Evolutionary conservation across 1,284 basidiomycete species (phyloP).

Genomic region (Cerrena zonata): DNA sequence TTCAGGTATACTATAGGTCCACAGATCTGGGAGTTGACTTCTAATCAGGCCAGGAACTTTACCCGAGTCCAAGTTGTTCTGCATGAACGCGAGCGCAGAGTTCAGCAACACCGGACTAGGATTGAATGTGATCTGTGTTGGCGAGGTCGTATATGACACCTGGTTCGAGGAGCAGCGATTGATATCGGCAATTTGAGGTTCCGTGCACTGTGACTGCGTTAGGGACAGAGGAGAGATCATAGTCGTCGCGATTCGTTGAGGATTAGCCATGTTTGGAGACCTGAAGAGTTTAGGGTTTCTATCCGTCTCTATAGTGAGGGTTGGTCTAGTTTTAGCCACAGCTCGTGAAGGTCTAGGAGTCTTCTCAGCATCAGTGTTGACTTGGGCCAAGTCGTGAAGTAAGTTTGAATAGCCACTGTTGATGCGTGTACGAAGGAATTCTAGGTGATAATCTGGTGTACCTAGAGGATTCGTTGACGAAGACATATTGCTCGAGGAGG

Average conservation of each 20-base stretch:
- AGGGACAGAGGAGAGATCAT: too few species aligned
- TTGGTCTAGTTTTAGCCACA: not conserved
- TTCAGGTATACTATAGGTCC: not conserved
- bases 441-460: not conserved
- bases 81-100: not conserved
- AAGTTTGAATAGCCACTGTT: not conserved
- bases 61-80: not conserved
- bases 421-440: not conserved
- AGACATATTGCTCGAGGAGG: not conserved
- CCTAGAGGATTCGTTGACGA: not conserved
- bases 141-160: not conserved
- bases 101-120: not conserved
- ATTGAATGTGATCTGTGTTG: not conserved
- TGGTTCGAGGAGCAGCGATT: not conserved
- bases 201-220: too few species aligned
- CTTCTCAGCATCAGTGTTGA: too few species aligned
- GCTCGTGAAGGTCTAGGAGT: too few species aligned
- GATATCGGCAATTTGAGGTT: not conserved
- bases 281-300: not conserved
- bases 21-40: not conserved
- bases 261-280: not conserved
- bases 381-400: not conserved
- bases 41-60: not conserved
- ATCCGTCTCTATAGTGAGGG: not conserved
- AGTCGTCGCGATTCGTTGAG: not conserved